phyloP scores from a whole-genome alignment of 2,329 filamentous ascomycete genomes.

The Bimuria novae-zelandiae region DNA sequence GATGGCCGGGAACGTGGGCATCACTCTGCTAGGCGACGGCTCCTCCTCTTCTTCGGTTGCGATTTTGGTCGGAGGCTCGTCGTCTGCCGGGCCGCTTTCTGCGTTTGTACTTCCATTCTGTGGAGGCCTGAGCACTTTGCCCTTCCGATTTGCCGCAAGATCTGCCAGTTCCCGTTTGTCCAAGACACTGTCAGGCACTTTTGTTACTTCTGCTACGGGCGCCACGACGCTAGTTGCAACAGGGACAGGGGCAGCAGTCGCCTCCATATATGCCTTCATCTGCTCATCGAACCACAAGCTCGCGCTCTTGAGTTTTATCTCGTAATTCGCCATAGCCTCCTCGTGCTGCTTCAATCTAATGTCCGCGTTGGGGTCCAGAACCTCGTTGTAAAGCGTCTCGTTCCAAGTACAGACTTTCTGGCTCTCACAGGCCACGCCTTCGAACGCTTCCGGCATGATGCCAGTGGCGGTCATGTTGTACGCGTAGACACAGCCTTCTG shows the following conservation, averaged over 20 bases:
- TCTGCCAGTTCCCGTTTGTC: slow-evolving; percentile 34
- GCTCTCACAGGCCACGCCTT: slow-evolving; percentile 54
- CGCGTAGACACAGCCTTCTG: slow-evolving; percentile 66
- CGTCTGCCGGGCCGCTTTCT: slow-evolving; percentile 26
- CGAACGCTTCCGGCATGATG: slow-evolving; percentile 66
- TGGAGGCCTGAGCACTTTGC: neutral
- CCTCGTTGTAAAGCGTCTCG: slow-evolving; percentile 50
- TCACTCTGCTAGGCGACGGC: slow-evolving; percentile 20
- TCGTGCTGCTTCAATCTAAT: slow-evolving; percentile 31
- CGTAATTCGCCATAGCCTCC: slow-evolving; percentile 42
- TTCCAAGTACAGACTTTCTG: slow-evolving; percentile 50
- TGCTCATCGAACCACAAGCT: slow-evolving; percentile 36
- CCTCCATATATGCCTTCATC: slow-evolving; percentile 28
- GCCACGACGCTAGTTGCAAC: slow-evolving; percentile 11
- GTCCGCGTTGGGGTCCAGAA: slow-evolving; percentile 43
- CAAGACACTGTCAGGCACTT: slow-evolving; percentile 25
- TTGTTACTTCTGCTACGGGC: slow-evolving; percentile 20
- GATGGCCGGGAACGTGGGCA: slow-evolving; percentile 36
- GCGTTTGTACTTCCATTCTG: slow-evolving; percentile 16
- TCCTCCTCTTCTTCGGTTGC: slow-evolving; percentile 16
- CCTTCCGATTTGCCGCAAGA: slow-evolving; percentile 23
- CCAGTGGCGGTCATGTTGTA: slow-evolving; percentile 62
- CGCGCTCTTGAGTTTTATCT: slow-evolving; percentile 39
- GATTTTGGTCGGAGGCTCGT: slow-evolving; percentile 30
- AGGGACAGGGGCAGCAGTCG: slow-evolving; percentile 18